A percentile compares a stretch with the other conserved stretches of the same genome.
Conservation (phyloP, 345 rosid species). For the Boechera stricta region DNA sequence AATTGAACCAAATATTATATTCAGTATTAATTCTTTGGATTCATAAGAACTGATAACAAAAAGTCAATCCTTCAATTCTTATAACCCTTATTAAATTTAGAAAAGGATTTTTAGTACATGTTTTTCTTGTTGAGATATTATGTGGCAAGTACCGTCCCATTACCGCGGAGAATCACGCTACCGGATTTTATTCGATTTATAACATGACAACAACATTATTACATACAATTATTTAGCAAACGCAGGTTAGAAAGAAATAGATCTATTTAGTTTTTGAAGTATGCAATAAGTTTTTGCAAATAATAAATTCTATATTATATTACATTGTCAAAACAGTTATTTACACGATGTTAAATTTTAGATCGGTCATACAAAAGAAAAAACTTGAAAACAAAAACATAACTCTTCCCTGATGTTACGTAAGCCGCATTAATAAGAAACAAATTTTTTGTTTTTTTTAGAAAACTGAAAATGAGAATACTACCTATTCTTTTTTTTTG, state of each 20-base stretch:
- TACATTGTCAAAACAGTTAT: neutral
- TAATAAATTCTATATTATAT: neutral
- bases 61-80: neutral
- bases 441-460: neutral
- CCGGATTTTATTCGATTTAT: neutral
- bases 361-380: neutral
- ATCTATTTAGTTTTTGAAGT: neutral
- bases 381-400: conserved; percentile 11
- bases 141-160: neutral
- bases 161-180: neutral
- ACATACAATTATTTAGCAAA: neutral
- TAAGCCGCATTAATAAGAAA: conserved; percentile 14
- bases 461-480: conserved; percentile 33
- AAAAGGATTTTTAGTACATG: neutral
- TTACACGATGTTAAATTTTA: conserved; percentile 12
- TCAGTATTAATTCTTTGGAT: neutral
- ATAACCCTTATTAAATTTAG: too few species aligned
- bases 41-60: neutral
- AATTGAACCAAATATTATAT: too few species aligned
- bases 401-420: conserved; percentile 32
- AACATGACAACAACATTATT: neutral
- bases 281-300: neutral
- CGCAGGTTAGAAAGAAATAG: neutral
- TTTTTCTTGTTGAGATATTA: too few species aligned
- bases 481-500: neutral